Percentiles rank a stretch among this genome's conserved stretches.
Conservation (phyloP, 306 rosid species). For the Citrullus colocynthis region DNA sequence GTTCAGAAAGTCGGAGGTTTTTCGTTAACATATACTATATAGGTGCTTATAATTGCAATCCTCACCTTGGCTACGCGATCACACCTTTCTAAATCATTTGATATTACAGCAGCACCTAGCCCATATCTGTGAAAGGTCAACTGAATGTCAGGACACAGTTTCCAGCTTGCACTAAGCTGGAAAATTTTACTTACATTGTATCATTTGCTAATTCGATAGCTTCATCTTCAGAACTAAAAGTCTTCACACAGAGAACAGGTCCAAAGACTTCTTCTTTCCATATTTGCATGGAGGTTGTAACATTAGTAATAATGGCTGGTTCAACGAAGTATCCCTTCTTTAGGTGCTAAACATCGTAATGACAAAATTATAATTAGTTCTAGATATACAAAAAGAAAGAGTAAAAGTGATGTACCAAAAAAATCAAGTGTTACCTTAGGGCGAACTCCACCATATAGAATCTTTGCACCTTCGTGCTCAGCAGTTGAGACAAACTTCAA, state of each 20-base stretch:
- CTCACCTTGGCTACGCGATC: slow-evolving; percentile 78
- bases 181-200: slow-evolving; percentile 42
- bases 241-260: slow-evolving; percentile 91
- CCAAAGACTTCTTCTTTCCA: slow-evolving; percentile 98
- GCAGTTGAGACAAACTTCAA: slow-evolving; percentile 76
- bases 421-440: slow-evolving; percentile 54
- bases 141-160: slow-evolving; percentile 4
- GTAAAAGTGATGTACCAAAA: neutral
- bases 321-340: slow-evolving; percentile 73
- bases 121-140: slow-evolving; percentile 53
- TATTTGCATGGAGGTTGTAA: slow-evolving; percentile 86
- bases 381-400: neutral
- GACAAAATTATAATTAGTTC: neutral
- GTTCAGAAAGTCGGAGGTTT: neutral
- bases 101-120: slow-evolving; percentile 82
- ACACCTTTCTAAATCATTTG: slow-evolving; percentile 87
- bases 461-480: slow-evolving; percentile 80
- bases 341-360: slow-evolving; percentile 55
- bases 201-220: slow-evolving; percentile 87
- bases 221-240: slow-evolving; percentile 81
- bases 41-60: neutral
- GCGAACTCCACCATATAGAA: slow-evolving; percentile 78
- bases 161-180: slow-evolving; percentile 3
- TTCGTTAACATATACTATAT: neutral
- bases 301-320: slow-evolving; percentile 69